Evolutionary conservation across 441 rosid genomes (phyloP), one percentile per base, ranked within the genome.

Genomic region (Jatropha podagrica): DNA sequence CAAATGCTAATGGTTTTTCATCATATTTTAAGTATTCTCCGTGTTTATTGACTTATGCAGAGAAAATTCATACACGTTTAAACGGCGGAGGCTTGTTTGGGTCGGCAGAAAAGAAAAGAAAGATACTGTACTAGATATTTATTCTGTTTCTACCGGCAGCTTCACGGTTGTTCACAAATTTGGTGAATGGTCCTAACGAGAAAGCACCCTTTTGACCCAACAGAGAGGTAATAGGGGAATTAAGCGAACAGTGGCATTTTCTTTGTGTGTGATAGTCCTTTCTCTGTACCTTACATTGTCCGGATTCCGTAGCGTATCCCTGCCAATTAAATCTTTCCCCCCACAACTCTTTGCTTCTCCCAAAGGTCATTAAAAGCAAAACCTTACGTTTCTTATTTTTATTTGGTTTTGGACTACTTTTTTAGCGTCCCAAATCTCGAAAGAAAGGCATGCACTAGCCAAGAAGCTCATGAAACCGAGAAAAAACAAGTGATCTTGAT

Each of bases 341-440:
- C 15, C 58, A 27, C 13, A 7, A 27, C 83, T 64, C 84, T 77
- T 79, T 69, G 73, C 75, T 71, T 75, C 72, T 73, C 60, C 84
- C 77, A 74, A 75, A 71, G 77, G 85, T 44, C 82, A 62, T 23
- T 72, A 32, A 80, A 77, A 77, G 69, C 80, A 61, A 23, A 18
- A 6, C 78, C 77, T 76, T 76, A 14, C 54, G 41, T 48, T 56
- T 42, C 9, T 37, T 20, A 0, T 41, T 7, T 12, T 18, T 60
- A 32, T 42, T 38, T 59, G 13, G 44, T 8, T 48, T 26, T 7
- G 0, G 0, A 23, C 46, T 7, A 38, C 61, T 37, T 58, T 20
- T 71, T 42, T 64, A 18, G 58, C 32, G 9, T 23, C 11, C 17
- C 63, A 65, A 23, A 27, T 55, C 61, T 54, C 7, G 8, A 10